Conservation (phyloP, 2,329 filamentous ascomycete genomes). For the Remersonia thermophila region DNA sequence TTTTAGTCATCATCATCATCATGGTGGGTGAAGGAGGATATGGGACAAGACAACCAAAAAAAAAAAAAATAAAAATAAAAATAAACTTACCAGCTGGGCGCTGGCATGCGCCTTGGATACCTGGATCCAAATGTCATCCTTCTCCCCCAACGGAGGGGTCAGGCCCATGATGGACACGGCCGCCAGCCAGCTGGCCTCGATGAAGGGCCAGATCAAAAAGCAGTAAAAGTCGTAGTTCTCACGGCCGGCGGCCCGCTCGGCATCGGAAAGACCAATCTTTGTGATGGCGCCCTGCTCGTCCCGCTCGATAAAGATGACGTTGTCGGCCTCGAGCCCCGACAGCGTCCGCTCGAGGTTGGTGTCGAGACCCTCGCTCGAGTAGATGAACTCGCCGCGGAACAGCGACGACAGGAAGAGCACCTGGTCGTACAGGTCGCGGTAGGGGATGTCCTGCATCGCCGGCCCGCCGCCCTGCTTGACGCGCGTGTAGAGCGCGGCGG, state of each 20-base stretch:
- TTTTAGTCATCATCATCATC: too few relatives aligned
- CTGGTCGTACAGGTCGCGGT: conserved; percentile 60
- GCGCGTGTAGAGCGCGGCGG: conserved; percentile 76
- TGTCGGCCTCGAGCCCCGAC: conserved; percentile 61
- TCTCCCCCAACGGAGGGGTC: conserved; percentile 51
- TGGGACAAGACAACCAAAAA: too few relatives aligned
- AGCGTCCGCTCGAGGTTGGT: conserved; percentile 74
- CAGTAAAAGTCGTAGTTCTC: conserved; percentile 99
- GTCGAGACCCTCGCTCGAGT: conserved; percentile 71
- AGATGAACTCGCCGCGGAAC: conserved; percentile 95
- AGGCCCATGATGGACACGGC: conserved; percentile 80
- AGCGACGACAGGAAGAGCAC: conserved; percentile 84
- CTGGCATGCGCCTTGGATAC: conserved; percentile 65
- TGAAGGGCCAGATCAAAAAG: conserved; percentile 96
- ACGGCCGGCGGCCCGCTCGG: conserved; percentile 64
- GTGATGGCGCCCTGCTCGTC: conserved; percentile 43
- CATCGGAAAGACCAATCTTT: conserved; percentile 60
- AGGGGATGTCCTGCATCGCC: conserved; percentile 64
- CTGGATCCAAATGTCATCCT: conserved; percentile 67
- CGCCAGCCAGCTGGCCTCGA: conserved; percentile 87
- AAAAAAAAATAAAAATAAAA: conserved; percentile 3
- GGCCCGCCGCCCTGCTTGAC: conserved; percentile 88
- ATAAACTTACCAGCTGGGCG: conserved; percentile 57
- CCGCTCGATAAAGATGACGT: conserved; percentile 58
- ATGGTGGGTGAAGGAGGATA: background rate